Conservation (phyloP, 495 filamentous ascomycete species). For the Glonium stellatum region DNA sequence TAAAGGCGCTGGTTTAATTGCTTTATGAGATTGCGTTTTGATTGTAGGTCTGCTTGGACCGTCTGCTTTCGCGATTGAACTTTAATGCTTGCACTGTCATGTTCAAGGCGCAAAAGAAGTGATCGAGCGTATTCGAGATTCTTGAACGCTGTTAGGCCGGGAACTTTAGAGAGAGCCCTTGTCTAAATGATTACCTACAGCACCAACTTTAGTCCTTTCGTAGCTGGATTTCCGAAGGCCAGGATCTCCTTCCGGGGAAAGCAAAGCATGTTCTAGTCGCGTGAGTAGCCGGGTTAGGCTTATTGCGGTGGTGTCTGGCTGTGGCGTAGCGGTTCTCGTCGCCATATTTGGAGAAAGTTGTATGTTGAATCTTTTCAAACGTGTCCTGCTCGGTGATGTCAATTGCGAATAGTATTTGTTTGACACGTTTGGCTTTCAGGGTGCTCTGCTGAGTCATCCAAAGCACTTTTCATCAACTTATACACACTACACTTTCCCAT, state of each 20-base stretch:
- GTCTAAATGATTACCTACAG: conserved; percentile 42
- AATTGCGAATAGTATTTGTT: no score
- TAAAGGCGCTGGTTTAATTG: conserved; percentile 33
- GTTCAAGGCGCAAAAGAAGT: conserved; percentile 70
- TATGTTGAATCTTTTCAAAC: no score
- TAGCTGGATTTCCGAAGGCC: conserved; percentile 57
- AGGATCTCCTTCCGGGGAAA: conserved; percentile 57
- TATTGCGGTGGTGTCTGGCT: conserved; percentile 38
- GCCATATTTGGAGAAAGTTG: background rate
- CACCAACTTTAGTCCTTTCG: conserved; percentile 60
- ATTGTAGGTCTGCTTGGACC: conserved; percentile 57
- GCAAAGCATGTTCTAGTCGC: conserved; percentile 65
- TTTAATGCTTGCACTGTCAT: conserved; percentile 59
- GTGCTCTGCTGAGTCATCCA: no score
- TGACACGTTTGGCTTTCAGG: no score
- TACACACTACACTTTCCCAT: no score
- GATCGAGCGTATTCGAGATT: conserved; percentile 76
- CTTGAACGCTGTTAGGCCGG: conserved; percentile 34
- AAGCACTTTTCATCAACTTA: no score
- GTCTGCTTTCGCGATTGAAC: conserved; percentile 57
- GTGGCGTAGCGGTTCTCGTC: background rate
- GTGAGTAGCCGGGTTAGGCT: conserved; percentile 67
- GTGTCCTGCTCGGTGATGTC: no score
- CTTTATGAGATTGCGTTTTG: conserved; percentile 51
- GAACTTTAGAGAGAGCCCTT: background rate